Evolutionary conservation across 805 yeast genomes (phyloP).

Genomic region (Maudiozyma barnettii): DNA sequence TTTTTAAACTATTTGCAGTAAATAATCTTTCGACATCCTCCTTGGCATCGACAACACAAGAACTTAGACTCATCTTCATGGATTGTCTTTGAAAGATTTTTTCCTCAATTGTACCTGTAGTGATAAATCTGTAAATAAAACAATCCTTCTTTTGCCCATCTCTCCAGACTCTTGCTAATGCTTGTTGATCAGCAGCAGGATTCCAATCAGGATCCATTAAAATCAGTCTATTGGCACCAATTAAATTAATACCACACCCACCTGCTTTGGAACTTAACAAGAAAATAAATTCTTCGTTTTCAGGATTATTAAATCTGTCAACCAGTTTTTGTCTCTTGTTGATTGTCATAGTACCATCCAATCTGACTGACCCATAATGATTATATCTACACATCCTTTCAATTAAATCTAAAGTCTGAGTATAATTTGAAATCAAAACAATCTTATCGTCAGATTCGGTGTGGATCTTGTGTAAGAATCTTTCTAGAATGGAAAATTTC

Average conservation of each 20-base stretch:
- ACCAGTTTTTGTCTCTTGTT: conserved; percentile 89
- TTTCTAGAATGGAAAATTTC: conserved; percentile 72
- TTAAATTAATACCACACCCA: conserved; percentile 95
- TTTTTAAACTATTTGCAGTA: conserved; percentile 68
- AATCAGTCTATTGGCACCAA: conserved; percentile 88
- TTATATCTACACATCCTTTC: conserved; percentile 73
- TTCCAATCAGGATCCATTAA: conserved; percentile 94
- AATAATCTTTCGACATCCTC: conserved; percentile 91
- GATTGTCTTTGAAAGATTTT: conserved; percentile 93
- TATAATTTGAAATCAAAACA: conserved; percentile 88
- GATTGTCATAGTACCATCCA: conserved; percentile 89
- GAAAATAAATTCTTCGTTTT: conserved; percentile 75
- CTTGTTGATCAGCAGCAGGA: conserved; percentile 97
- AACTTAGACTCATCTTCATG: conserved; percentile 83
- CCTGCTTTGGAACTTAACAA: conserved; percentile 93
- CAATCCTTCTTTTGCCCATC: conserved; percentile 98
- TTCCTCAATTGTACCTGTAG: conserved; percentile 94
- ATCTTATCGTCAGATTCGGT: conserved; percentile 87
- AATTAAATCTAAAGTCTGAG: conserved; percentile 85
- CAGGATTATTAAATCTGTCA: conserved; percentile 84
- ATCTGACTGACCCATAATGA: conserved; percentile 66
- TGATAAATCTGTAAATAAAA: conserved; percentile 84
- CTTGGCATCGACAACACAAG: conserved; percentile 94
- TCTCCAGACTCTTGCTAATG: conserved; percentile 96
- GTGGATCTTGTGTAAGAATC: conserved; percentile 71